Percentiles rank a stretch among this genome's conserved stretches.
Conservation (phyloP, 1,284 basidiomycete species). For the Anthracocystis panici-leucophaei region DNA sequence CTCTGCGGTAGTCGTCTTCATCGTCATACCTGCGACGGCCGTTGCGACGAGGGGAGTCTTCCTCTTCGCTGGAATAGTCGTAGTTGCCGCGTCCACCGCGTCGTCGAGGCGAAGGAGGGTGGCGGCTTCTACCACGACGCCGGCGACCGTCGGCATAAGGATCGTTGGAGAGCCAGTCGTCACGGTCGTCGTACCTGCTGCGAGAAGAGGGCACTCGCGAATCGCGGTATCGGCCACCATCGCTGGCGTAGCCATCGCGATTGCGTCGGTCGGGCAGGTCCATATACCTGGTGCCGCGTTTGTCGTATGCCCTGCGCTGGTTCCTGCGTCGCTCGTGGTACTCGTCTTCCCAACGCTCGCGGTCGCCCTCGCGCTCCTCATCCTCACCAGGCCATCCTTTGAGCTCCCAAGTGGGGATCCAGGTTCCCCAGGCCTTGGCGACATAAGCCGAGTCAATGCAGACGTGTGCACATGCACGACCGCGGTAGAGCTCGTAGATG, state of each 20-base stretch:
- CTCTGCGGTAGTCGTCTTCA: conserved; percentile 11
- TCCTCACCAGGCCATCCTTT: conserved; percentile 62
- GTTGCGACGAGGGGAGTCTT: conserved; percentile 21
- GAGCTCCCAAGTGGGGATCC: conserved; percentile 63
- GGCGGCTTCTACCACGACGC: conserved; percentile 12
- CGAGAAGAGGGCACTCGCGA: conserved; percentile 13
- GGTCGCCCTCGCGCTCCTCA: conserved; percentile 32
- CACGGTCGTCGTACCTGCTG: conserved; percentile 20
- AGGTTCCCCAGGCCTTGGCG: conserved; percentile 64
- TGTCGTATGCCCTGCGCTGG: conserved; percentile 36
- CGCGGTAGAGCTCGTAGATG: conserved; percentile 52
- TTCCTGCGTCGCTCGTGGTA: conserved; percentile 33
- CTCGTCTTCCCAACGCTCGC: conserved; percentile 28
- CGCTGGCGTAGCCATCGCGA: conserved; percentile 35
- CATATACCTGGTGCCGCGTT: conserved; percentile 22
- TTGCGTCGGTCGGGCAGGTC: conserved; percentile 26
- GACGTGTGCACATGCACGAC: conserved; percentile 56
- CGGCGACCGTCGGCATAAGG: conserved; percentile 30
- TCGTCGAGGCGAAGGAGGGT: conserved; percentile 11
- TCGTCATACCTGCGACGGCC: conserved; percentile 17
- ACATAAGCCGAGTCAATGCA: conserved; percentile 64
- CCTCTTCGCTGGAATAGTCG: conserved; percentile 47
- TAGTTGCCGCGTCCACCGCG: conserved; percentile 23
- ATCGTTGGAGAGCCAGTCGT: conserved; percentile 47
- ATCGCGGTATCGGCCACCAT: conserved; percentile 27